A percentile compares a stretch with the other conserved stretches of the same genome.
Evolutionary conservation across 306 rosid genomes (phyloP).

Genomic region (Medicago truncatula): MtrunA17r5.0-ANR NC_053042.1:34216501-34217000

Average conservation of each 20-base stretch:
- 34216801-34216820: constrained; percentile 78
- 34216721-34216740: too few species aligned
- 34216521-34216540: constrained; percentile 67
- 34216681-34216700: too few species aligned
- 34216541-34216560: constrained; percentile 83
- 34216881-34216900: constrained; percentile 88
- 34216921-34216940: constrained; percentile 94
- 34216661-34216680: not conserved
- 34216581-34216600: constrained; percentile 56
- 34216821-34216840: constrained; percentile 82
- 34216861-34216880: constrained; percentile 75
- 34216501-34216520: constrained; percentile 83
- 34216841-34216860: constrained; percentile 69
- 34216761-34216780: constrained; percentile 56
- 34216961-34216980: constrained; percentile 67
- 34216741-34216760: not conserved
- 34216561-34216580: constrained; percentile 77
- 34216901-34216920: constrained; percentile 86
- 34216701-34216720: too few species aligned
- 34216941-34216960: constrained; percentile 77
- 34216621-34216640: constrained; percentile 27
- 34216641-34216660: not conserved
- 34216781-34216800: constrained; percentile 60
- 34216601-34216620: constrained; percentile 30
- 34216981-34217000: constrained; percentile 82